Evolutionary conservation across 164 flowering plant species (phyloP), one percentile per base, ranked within the genome.

Genomic region (Litsea cubeba): DNA sequence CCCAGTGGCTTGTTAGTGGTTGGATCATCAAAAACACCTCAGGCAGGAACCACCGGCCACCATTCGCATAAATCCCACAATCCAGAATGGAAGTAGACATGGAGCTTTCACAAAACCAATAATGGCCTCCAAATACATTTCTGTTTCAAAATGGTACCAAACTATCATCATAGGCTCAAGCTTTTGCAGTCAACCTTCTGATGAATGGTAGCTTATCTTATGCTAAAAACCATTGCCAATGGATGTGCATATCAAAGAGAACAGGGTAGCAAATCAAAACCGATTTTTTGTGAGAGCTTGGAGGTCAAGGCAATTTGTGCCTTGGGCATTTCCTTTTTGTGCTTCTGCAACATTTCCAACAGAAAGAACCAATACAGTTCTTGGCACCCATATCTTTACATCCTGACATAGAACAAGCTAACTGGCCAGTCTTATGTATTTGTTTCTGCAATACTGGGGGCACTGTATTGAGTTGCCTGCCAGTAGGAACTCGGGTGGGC

Each of bases 261-360:
- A 40, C 46, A 40, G 46, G 8, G 46, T 40, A 40, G 46, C 46
- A 40, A 40, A 40, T 40, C 46, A 40, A 8, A 40, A 40, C 11
- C 11, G 10, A 40, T 7, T 40, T 40, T 40, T 40, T 40, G 46
- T 40, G 46, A 40, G 8, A 40, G 6, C 60, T 20, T 14, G 60
- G 24, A 14, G 17, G 18, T 68, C 71, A 68, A 46, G 5, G 51
- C 22, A 35, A n/a, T 68, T 63, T 74, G 73, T 79, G 84, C 49
- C 75, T 57, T 12, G 10, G 57, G 72, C 85, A 82, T 76, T 72
- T 74, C 71, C 75, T 73, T 62, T 78, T 81, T 18, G 30, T 54
- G 65, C 54, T 76, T 70, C 72, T 70, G 76, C 83, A 83, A 54
- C 83, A 83, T 75, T 74, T 81, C 82, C 75, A 68, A 68, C 83